Evolutionary conservation across 371 early-diverging fungal genomes (phyloP).

Genomic region (Lichtheimia corymbifera): DNA sequence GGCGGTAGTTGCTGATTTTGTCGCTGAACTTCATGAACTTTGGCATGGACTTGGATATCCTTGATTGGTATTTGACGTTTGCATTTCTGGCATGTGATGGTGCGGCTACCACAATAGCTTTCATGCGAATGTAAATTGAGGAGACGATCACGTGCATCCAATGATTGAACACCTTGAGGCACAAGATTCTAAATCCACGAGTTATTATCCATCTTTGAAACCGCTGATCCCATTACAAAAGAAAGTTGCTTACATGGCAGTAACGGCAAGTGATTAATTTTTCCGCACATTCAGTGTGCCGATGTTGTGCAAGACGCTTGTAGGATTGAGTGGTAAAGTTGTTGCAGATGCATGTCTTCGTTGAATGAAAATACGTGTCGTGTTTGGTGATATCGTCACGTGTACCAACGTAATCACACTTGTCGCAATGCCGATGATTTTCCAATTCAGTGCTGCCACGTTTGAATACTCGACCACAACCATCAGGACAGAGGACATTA

Average conservation of each 20-base stretch:
- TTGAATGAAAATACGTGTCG: slow-evolving; percentile 59
- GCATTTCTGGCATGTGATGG: slow-evolving; percentile 82
- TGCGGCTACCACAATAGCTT: slow-evolving; percentile 83
- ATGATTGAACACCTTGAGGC: slow-evolving; percentile 65
- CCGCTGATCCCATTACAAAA: too few species aligned
- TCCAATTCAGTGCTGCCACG: slow-evolving; percentile 60
- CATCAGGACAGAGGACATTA: slow-evolving; percentile 64
- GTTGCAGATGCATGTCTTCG: slow-evolving; percentile 64
- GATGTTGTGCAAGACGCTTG: slow-evolving; percentile 64
- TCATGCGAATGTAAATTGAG: slow-evolving; percentile 78
- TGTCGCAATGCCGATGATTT: slow-evolving; percentile 83
- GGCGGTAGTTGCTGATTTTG: slow-evolving; percentile 60
- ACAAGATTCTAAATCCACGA: slow-evolving; percentile 44
- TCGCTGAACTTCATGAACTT: slow-evolving; percentile 70
- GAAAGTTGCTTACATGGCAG: slow-evolving; percentile 60
- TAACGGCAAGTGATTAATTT: slow-evolving; percentile 81
- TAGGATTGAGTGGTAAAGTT: slow-evolving; percentile 35
- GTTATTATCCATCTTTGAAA: slow-evolving; percentile 6
- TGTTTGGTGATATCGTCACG: slow-evolving; percentile 67
- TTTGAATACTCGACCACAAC: slow-evolving; percentile 71
- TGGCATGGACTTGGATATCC: slow-evolving; percentile 74
- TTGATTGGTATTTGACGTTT: slow-evolving; percentile 72
- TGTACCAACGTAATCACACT: slow-evolving; percentile 62
- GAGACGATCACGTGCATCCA: slow-evolving; percentile 65
- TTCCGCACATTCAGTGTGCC: slow-evolving; percentile 70